Base-by-base conservation (phyloP, 441 rosid genomes). In the Melastoma candidum region DNA sequence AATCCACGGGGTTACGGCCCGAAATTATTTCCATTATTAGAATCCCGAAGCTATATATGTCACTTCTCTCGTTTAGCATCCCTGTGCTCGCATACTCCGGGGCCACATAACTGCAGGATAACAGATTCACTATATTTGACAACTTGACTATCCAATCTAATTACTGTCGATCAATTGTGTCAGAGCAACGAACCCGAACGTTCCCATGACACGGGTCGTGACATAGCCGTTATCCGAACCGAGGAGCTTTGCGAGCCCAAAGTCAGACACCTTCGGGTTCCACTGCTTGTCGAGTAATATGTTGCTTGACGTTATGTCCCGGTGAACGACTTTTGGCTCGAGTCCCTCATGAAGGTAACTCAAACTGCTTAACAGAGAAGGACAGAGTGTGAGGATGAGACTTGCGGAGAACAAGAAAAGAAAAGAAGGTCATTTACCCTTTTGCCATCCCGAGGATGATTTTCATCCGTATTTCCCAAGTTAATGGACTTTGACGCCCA, bases 181-280 rank as follows among this genome's bases (percentile, higher is more conserved):
- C 6, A 36, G 41, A 36, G 41, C 41, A 36, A 71, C 80, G 12
- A 48, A 82, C 90, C 90, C 90, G 25, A 82, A 82, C 44, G 90
- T 82, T 57, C 90, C 90, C 90, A 82, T 82, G 36, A 82, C 90
- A 41, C 85, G 82, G 14, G 90, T 82, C n/a, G 90, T 82, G 51
- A 79, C 75, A 58, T 79, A 77, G 55, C 82, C 79, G 45, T 60
- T 56, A 58, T 77, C 90, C 1, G 85, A 75, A 49, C 78, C 77
- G n/a, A 82, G 65, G 36, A 82, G 82, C 67, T 82, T 82, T 62
- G 90, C 90, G 13, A 82, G 80, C 49, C 90, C 90, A 68, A 82
- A 80, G 46, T 82, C 90, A 3, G 90, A 82, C 7, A 82, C 83
- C 66, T 82, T 82, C 9, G 83, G 55, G 63, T 76, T 75, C 85